phyloP scores from a whole-genome alignment of 2,329 filamentous ascomycete species.

The Pochonia chlamydosporia region DNA sequence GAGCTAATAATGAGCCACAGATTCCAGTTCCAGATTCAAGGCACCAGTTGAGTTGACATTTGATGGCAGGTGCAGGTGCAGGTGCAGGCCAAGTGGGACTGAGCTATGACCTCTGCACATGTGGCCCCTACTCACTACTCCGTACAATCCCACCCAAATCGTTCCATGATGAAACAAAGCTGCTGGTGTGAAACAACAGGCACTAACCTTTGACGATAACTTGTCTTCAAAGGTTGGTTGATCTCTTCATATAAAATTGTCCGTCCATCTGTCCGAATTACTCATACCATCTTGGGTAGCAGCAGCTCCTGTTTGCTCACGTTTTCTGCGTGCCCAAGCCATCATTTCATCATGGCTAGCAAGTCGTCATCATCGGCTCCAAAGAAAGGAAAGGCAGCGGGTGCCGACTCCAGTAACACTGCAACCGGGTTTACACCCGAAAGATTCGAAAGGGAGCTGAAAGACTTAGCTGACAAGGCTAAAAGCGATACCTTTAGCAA shows the following conservation, averaged over 20 bases:
- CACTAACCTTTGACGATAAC: too few relatives aligned
- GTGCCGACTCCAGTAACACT: conserved; percentile 6
- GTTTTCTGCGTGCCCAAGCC: neutral
- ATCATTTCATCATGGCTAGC: neutral
- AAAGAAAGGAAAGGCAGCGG: conserved; percentile 1
- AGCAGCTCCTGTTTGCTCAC: neutral
- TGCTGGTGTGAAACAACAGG: too few relatives aligned
- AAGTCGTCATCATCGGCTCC: neutral
- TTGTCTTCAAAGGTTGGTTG: neutral
- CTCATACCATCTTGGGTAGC: neutral
- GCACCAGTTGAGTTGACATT: too few relatives aligned
- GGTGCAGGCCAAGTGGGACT: too few relatives aligned
- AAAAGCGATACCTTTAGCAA: conserved; percentile 24
- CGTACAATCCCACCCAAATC: too few relatives aligned
- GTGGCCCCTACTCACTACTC: too few relatives aligned
- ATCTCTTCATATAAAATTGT: neutral
- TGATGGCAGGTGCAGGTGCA: too few relatives aligned
- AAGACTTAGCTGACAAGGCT: conserved; percentile 41
- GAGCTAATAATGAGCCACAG: too few relatives aligned
- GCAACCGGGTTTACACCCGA: conserved; percentile 39
- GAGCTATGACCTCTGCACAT: too few relatives aligned
- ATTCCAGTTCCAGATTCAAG: too few relatives aligned
- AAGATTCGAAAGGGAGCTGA: conserved; percentile 49
- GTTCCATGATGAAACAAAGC: too few relatives aligned
- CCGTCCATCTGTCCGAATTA: too few relatives aligned